A percentile compares a stretch with the other conserved stretches of the same genome.
Evolutionary conservation across 345 rosid genomes (phyloP).

Genomic region (Euphorbia lathyris): DNA sequence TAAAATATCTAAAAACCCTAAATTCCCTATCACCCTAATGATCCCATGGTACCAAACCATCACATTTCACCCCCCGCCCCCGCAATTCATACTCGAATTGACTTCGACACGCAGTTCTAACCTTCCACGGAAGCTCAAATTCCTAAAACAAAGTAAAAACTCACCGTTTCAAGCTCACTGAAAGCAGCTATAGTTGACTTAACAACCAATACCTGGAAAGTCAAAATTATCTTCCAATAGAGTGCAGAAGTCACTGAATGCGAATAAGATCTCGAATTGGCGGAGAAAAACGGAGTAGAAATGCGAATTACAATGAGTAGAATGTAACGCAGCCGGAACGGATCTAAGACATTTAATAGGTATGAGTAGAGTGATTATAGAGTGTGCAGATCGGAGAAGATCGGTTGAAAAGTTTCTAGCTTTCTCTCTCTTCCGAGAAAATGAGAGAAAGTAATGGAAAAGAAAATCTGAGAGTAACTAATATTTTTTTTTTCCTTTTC

Average conservation of each 20-base stretch:
- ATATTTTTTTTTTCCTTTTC: neutral
- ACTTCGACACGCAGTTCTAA: conserved; percentile 7
- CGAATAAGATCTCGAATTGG: conserved; percentile 31
- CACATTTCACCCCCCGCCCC: conserved; percentile 19
- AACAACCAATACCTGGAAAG: conserved; percentile 14
- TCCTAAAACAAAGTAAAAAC: conserved; percentile 11
- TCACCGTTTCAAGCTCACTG: conserved; percentile 13
- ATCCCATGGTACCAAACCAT: conserved; percentile 19
- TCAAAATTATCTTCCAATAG: conserved; percentile 6
- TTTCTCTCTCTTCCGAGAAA: conserved; percentile 34
- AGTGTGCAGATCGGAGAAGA: conserved; percentile 36
- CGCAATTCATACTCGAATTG: conserved; percentile 25
- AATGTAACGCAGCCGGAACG: conserved; percentile 26
- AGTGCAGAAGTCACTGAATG: conserved; percentile 1
- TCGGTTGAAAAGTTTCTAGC: conserved; percentile 20
- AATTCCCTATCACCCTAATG: conserved; percentile 16
- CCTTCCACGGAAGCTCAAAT: conserved; percentile 6
- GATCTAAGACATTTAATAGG: conserved; percentile 47
- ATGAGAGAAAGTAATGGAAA: conserved; percentile 13
- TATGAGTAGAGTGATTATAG: neutral
- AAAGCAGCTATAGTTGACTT: conserved; percentile 15
- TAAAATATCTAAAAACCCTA: conserved; percentile 34
- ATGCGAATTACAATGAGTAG: conserved; percentile 22
- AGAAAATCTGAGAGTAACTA: conserved; percentile 9
- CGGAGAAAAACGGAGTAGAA: neutral